Base-by-base conservation (phyloP, 768 basidiomycete genomes). In the Russula dissimulans region DNA sequence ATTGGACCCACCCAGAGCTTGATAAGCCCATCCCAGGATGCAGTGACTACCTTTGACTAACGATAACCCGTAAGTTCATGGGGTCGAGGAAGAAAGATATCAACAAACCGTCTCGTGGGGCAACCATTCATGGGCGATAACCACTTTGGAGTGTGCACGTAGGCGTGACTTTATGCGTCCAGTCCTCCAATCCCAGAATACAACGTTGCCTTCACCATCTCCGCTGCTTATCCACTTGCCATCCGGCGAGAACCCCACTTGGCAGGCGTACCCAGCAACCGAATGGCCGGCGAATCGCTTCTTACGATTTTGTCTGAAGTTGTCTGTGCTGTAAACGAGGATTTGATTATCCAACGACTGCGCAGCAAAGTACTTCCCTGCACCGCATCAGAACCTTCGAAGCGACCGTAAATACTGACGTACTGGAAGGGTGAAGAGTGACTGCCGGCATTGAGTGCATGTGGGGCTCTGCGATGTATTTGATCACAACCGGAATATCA, bases 391-490 rank as follows among this genome's bases (percentile, higher is more conserved):
- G 61, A 59, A 63, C 42, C 3, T 48, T 47, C 59, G 58, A 56
- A 52, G 56, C 42, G 52, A 42, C 32, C 47, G 46, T n/a, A 41
- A 48, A 8, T 45, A 54, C 54, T n/a, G 17, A 83, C 93, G 58
- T 71, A 97, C 95, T 89, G 57, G 85, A 95, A 26, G 97, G 95
- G 72, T 98, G 94, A 31, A 95, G 74, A 5, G 94, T 95, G 49
- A 98, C 95, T 17, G 97, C 91, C 7, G 97, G 97, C 95, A 99
- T 98, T 17, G 93, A 97, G 75, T 99, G 95, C 97, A 99, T 98
- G 70, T 93, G 86, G 4, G 97, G 97, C 72, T 99, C 97, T 18
- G 97, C 95, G 60, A 98, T 98, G 72, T 97, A 97, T 73, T 99
- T 99, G 79, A 99, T 98, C 55, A 97, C 93, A 39, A 98, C 97